These are phyloP conservation scores for Patellifolia procumbens DNA, from an alignment of 179 eudicot species.

Conservation along the genomic window DNA sequence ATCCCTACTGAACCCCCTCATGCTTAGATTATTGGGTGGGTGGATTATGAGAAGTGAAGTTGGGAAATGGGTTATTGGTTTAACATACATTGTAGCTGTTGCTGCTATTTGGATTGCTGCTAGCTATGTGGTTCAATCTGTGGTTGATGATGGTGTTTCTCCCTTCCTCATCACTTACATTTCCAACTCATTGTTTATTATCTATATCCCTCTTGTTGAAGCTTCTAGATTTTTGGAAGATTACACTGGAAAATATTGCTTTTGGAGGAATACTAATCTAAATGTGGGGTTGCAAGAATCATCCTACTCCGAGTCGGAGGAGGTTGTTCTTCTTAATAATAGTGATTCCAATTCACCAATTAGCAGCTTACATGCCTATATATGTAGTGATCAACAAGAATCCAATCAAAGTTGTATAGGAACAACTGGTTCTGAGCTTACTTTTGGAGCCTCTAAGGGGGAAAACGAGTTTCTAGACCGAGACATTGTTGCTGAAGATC, in stretches of 20 bases:
- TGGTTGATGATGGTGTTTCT: conserved; percentile 85
- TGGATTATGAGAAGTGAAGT: conserved; percentile 54
- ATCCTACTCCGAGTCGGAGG: conserved; percentile 57
- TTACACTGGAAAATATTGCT: conserved; percentile 49
- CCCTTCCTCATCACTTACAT: conserved; percentile 90
- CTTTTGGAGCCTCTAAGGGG: conserved; percentile 13
- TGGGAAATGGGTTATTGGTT: conserved; percentile 82
- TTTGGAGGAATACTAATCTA: conserved; percentile 53
- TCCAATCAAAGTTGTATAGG: conserved; percentile 3
- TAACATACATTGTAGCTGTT: conserved; percentile 70
- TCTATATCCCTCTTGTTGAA: conserved; percentile 80
- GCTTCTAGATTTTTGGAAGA: conserved; percentile 70
- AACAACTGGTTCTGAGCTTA: conserved; percentile 14
- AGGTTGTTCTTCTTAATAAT: conserved; percentile 54
- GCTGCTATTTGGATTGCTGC: conserved; percentile 97
- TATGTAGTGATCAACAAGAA: conserved; percentile 25
- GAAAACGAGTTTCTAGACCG: conserved; percentile 19
- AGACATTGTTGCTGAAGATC: conserved; percentile 22
- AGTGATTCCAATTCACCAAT: conserved; percentile 30
- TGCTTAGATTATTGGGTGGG: too few relatives aligned
- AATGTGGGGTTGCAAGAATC: conserved; percentile 36
- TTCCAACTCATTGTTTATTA: conserved; percentile 81
- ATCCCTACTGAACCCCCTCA: too few relatives aligned
- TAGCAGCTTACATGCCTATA: conserved; percentile 22
- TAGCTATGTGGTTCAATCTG: conserved; percentile 92